Conservation (phyloP, 1,284 basidiomycete species). For the Ganoderma boninense region DNA sequence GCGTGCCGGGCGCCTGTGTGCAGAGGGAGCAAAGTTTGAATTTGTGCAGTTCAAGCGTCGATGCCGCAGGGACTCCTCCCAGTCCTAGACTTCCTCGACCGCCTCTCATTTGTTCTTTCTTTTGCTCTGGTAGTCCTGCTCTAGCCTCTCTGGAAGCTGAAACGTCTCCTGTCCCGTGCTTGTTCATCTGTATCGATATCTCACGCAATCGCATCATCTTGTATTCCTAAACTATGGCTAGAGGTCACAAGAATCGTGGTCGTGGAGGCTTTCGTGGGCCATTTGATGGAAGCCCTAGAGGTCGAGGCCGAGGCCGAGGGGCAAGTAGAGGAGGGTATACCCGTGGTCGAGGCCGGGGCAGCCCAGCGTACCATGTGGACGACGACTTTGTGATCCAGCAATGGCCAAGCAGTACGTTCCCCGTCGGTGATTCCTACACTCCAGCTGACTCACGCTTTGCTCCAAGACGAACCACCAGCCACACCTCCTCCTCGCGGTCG, state of each 20-base stretch:
- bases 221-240: slow-evolving; percentile 36
- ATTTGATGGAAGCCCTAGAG: slow-evolving; percentile 16
- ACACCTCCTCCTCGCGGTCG: slow-evolving; percentile 6
- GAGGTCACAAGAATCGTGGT: slow-evolving; percentile 35
- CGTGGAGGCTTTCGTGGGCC: slow-evolving; percentile 33
- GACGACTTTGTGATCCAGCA: slow-evolving; percentile 43
- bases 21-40: not conserved
- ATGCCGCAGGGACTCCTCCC: slow-evolving; percentile 10
- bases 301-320: slow-evolving; percentile 36
- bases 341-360: slow-evolving; percentile 36
- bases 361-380: slow-evolving; percentile 27
- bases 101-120: not conserved
- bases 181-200: slow-evolving; percentile 25
- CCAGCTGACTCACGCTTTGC: not conserved
- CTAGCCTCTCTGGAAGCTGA: not conserved
- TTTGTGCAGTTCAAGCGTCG: not conserved
- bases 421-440: not conserved
- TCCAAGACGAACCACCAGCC: slow-evolving; percentile 27
- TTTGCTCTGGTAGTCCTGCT: not conserved
- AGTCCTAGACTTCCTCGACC: not conserved
- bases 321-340: slow-evolving; percentile 35
- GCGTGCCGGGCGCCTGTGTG: not conserved
- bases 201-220: slow-evolving; percentile 22
- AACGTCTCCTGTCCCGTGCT: not conserved
- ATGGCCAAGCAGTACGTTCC: slow-evolving; percentile 39